phyloP scores from a whole-genome alignment of 2,329 filamentous ascomycete genomes.

The Coleophoma crateriformis region DNA sequence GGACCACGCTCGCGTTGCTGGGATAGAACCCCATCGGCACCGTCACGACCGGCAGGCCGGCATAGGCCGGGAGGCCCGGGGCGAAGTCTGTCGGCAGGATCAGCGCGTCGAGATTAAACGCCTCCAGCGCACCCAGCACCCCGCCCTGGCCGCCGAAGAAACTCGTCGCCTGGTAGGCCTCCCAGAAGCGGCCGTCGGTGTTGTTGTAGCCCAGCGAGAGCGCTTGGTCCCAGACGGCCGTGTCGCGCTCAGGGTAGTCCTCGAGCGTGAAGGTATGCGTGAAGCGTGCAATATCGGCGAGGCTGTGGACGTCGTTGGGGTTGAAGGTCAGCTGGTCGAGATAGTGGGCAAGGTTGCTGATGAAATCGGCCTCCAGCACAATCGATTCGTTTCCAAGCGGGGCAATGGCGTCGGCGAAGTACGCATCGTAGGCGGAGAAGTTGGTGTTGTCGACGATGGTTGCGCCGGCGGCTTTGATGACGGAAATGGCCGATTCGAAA shows the following conservation, averaged over 20 bases:
- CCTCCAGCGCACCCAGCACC: constrained; percentile 51
- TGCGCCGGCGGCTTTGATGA: constrained; percentile 51
- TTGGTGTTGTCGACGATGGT: constrained; percentile 54
- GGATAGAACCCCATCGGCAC: constrained; percentile 57
- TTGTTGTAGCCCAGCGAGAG: constrained; percentile 50
- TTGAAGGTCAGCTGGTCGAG: constrained; percentile 50
- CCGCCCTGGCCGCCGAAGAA: constrained; percentile 53
- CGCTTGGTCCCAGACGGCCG: constrained; percentile 46
- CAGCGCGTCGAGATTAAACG: constrained; percentile 54
- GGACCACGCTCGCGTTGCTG: constrained; percentile 34
- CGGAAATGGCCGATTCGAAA: constrained; percentile 48
- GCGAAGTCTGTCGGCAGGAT: constrained; percentile 50
- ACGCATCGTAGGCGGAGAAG: constrained; percentile 46
- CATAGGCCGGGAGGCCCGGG: constrained; percentile 42
- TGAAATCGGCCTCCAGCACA: constrained; percentile 55
- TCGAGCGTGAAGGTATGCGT: constrained; percentile 48
- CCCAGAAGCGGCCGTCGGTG: constrained; percentile 50
- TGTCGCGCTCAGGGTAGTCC: constrained; percentile 57
- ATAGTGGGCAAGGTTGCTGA: constrained; percentile 50
- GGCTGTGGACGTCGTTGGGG: constrained; percentile 44
- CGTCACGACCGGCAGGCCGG: constrained; percentile 56
- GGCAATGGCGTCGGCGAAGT: constrained; percentile 25
- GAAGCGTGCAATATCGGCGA: constrained; percentile 47
- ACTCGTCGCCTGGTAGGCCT: constrained; percentile 44
- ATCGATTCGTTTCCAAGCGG: constrained; percentile 25